Conservation (phyloP, 2,329 filamentous ascomycete genomes). For the Colletotrichum orbiculare region DNA sequence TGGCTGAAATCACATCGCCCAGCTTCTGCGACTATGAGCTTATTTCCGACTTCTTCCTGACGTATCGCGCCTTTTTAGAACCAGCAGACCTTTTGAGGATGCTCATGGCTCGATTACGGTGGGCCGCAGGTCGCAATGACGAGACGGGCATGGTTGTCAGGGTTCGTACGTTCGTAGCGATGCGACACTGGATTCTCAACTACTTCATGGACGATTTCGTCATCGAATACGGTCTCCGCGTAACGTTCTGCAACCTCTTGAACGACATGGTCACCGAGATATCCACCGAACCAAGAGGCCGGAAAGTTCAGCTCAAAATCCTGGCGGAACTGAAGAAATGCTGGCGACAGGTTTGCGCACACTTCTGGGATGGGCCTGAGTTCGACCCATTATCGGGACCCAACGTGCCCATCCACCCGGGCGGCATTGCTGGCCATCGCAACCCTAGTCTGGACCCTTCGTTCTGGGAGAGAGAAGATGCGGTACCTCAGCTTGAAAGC, state of each 20-base stretch:
- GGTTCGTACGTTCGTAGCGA: constrained; percentile 92
- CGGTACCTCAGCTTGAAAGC: constrained; percentile 57
- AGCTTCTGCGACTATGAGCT: constrained; percentile 97
- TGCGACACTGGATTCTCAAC: constrained; percentile 97
- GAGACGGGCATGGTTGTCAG: constrained; percentile 94
- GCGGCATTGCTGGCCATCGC: constrained; percentile 75
- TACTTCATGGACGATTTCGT: constrained; percentile 98
- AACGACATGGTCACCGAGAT: constrained; percentile 74
- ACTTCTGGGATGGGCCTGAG: constrained; percentile 86
- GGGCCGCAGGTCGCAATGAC: constrained; percentile 84
- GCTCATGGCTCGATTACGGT: constrained; percentile 84
- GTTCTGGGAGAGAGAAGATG: constrained; percentile 61
- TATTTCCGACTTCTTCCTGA: constrained; percentile 97
- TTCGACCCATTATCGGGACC: constrained; percentile 70
- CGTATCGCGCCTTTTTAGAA: constrained; percentile 88
- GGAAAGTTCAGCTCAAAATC: constrained; percentile 79
- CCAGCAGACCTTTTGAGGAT: constrained; percentile 81
- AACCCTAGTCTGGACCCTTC: constrained; percentile 65
- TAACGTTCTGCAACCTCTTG: constrained; percentile 82
- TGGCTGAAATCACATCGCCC: constrained; percentile 96
- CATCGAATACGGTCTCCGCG: constrained; percentile 76
- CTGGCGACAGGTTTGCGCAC: constrained; percentile 89
- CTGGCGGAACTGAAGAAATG: constrained; percentile 95
- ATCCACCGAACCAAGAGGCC: constrained; percentile 53
- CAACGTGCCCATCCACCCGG: constrained; percentile 77